Evolutionary conservation across 164 flowering plant genomes (phyloP), one percentile per base, ranked within the genome.

Genomic region (Stephania japonica): DNA sequence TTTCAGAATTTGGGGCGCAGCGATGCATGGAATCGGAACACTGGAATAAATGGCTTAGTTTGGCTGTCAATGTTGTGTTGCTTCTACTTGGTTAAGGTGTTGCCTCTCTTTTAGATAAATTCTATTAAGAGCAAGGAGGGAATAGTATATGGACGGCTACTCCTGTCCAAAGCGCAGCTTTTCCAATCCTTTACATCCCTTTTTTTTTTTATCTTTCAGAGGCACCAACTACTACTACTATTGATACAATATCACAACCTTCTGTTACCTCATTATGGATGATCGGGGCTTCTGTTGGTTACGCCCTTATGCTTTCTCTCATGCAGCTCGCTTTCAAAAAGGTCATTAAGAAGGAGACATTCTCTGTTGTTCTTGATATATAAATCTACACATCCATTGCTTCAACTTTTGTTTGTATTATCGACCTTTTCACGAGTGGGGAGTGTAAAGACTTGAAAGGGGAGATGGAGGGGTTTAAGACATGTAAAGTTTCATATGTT

Each of bases 341-440:
- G 69, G 6, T 67, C 0, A 14, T 27, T 11, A 67, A 38, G 21
- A 67, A 21, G 69, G 69, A 67, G n/a, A 67, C 69, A 38, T 67
- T 67, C 43, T 67, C 43, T 67, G 42, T 38, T 19, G 79, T 82
- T 7, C 66, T 84, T 72, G 74, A 80, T 23, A 84, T 84, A 82
- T 77, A 72, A 71, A 75, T 84, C 25, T 80, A 53, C 71, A 71
- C 79, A 4, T 44, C 81, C 12, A 6, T 77, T 6, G 80, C 79
- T n/a, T 80, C 86, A 3, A 82, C 82, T 2, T 72, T 72, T 69
- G 76, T 23, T 65, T 68, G 78, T 27, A 14, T 78, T 19, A 68
- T 84, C 1, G 86, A 82, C 9, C 80, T 84, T 47, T 84, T 84
- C 72, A 82, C 79, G 3, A 80, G 85, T 68, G 86, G 85, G 7